Conservation (phyloP, 2,329 filamentous ascomycete species). For the Ilyonectria sp. region DNA sequence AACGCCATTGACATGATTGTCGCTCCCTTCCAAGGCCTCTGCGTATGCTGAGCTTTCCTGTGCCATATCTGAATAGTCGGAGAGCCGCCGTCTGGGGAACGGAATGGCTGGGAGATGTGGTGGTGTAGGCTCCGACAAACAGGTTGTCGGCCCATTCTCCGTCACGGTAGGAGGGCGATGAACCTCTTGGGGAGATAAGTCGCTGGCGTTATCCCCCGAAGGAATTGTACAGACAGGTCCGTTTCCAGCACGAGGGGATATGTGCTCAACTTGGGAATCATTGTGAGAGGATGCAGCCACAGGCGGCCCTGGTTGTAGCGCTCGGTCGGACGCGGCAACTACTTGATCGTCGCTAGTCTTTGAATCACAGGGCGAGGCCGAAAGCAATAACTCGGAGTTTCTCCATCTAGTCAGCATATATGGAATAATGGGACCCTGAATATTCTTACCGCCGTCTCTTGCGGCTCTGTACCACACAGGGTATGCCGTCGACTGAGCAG, state of each 20-base stretch:
- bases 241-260: not conserved
- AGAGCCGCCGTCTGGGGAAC: not conserved
- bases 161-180: not conserved
- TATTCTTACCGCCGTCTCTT: constrained; percentile 21
- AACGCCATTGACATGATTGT: not conserved
- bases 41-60: constrained; percentile 18
- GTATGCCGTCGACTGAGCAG: constrained; percentile 38
- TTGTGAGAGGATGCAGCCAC: not conserved
- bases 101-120: not conserved
- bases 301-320: not conserved
- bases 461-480: constrained; percentile 34
- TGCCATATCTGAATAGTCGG: not conserved
- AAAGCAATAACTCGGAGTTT: not conserved
- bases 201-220: not conserved
- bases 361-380: not conserved
- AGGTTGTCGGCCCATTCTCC: not conserved
- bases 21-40: constrained; percentile 1
- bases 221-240: not conserved
- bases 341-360: not conserved
- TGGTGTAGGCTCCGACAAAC: not conserved
- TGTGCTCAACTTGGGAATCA: not conserved
- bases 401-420: not conserved
- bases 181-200: not conserved
- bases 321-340: not conserved
- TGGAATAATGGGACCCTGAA: not conserved